phyloP scores from a whole-genome alignment of 345 rosid species.

The Fremontodendron californicum region DNA sequence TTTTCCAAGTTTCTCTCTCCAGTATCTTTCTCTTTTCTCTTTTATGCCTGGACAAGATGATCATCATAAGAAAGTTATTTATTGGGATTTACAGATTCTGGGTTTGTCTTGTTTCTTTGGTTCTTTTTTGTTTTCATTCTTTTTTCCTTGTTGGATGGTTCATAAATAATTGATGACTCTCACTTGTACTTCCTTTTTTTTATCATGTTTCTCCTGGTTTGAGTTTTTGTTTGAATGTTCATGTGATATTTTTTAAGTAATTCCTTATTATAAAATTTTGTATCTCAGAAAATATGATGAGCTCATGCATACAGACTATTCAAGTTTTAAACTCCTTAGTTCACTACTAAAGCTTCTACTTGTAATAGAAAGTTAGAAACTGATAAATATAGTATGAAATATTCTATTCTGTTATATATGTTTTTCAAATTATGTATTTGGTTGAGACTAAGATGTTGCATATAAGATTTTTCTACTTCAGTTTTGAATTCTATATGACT shows the following conservation, averaged over 20 bases:
- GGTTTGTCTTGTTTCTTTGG: constrained; percentile 29
- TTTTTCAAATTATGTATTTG: neutral
- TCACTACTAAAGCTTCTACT: neutral
- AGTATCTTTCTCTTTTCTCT: constrained; percentile 9
- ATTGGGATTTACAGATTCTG: constrained; percentile 31
- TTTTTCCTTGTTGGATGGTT: too few relatives aligned
- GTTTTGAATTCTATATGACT: neutral
- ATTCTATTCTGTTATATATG: neutral
- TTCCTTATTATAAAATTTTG: too few relatives aligned
- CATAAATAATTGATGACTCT: neutral
- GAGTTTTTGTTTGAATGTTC: neutral
- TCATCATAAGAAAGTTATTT: constrained; percentile 22
- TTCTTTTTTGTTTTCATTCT: too few relatives aligned
- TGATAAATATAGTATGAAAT: neutral
- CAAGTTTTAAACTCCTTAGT: neutral
- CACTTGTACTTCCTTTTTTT: neutral
- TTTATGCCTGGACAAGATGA: constrained; percentile 20
- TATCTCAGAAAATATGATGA: neutral
- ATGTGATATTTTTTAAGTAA: neutral
- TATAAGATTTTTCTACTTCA: neutral
- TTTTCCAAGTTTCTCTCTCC: neutral
- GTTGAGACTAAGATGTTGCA: neutral
- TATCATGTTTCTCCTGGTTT: neutral
- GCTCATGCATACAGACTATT: neutral
- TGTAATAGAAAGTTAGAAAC: neutral